These are phyloP conservation scores for Lunularia cruciata DNA, from an alignment of 225 moss, liverwort and hornwort species.

Conservation along the genomic window DNA sequence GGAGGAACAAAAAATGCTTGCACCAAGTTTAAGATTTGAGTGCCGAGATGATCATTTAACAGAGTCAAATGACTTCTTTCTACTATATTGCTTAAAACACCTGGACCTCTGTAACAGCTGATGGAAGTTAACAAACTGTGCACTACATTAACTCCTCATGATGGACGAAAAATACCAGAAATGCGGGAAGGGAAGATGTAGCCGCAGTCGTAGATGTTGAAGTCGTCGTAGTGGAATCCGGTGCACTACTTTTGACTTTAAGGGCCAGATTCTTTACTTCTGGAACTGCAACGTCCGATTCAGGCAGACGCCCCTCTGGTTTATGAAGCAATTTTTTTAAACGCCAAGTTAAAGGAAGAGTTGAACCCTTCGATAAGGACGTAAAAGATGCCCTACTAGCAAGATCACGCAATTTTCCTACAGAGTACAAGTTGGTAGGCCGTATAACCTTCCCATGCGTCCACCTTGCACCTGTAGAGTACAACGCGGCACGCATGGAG, in stretches of 20 bases:
- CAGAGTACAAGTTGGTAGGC: not conserved
- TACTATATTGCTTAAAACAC: too few species aligned
- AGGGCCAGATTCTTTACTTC: conserved; percentile 1
- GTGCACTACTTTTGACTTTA: conserved; percentile 8
- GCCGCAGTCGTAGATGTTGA: conserved; percentile 8
- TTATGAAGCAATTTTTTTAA: conserved; percentile 14
- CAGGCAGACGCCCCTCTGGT: conserved; percentile 20
- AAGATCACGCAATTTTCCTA: not conserved
- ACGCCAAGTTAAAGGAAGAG: not conserved
- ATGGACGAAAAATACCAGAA: conserved; percentile 18
- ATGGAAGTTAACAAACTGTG: too few species aligned
- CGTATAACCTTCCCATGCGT: not conserved
- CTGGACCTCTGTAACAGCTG: too few species aligned
- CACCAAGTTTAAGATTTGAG: too few species aligned
- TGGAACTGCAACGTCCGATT: not conserved
- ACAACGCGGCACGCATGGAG: conserved; percentile 7
- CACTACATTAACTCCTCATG: not conserved
- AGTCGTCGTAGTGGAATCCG: conserved; percentile 13
- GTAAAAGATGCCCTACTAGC: conserved; percentile 4
- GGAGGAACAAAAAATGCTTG: too few species aligned
- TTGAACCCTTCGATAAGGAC: conserved; percentile 9
- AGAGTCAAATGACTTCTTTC: too few species aligned
- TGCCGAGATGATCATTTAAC: too few species aligned
- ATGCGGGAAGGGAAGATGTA: conserved; percentile 20
- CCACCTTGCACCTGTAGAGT: not conserved